Conservation (phyloP, 1,139 yeast genomes). For the Pichia sp. region DNA sequence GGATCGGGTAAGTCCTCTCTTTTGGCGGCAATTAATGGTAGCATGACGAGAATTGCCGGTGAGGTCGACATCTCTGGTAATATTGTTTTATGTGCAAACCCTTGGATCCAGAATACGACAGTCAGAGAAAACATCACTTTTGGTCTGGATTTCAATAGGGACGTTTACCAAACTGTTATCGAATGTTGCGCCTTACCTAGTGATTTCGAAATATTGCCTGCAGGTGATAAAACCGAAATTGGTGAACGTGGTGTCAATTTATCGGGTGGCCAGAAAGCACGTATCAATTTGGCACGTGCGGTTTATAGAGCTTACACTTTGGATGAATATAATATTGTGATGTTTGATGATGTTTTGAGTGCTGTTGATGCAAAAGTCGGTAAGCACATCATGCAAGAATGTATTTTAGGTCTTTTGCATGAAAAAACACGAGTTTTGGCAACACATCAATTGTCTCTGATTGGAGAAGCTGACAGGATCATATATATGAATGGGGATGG, state of each 20-base stretch:
- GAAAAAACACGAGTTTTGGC: conserved; percentile 72
- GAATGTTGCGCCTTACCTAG: conserved; percentile 63
- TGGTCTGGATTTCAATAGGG: conserved; percentile 55
- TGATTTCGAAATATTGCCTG: conserved; percentile 69
- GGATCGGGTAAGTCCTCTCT: conserved; percentile 72
- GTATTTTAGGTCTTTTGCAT: conserved; percentile 56
- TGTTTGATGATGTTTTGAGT: conserved; percentile 81
- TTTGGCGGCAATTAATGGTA: conserved; percentile 58
- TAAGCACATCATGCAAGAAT: conserved; percentile 68
- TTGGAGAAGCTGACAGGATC: conserved; percentile 67
- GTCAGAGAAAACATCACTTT: conserved; percentile 71
- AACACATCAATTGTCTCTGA: conserved; percentile 77
- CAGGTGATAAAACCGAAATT: conserved; percentile 81
- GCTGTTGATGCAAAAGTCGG: conserved; percentile 95
- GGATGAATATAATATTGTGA: conserved; percentile 56
- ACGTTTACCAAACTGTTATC: conserved; percentile 53
- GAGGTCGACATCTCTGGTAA: conserved; percentile 44
- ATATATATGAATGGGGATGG: conserved; percentile 70
- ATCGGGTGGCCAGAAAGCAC: conserved; percentile 92
- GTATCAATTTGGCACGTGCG: conserved; percentile 80
- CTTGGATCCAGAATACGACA: conserved; percentile 86
- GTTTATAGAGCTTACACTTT: conserved; percentile 46
- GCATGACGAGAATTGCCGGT: conserved; percentile 53
- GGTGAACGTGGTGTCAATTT: conserved; percentile 91
- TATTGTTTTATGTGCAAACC: conserved; percentile 45